These are phyloP conservation scores for Irpex sp. DNA, from an alignment of 1,284 basidiomycete species.

Conservation along the genomic window DNA sequence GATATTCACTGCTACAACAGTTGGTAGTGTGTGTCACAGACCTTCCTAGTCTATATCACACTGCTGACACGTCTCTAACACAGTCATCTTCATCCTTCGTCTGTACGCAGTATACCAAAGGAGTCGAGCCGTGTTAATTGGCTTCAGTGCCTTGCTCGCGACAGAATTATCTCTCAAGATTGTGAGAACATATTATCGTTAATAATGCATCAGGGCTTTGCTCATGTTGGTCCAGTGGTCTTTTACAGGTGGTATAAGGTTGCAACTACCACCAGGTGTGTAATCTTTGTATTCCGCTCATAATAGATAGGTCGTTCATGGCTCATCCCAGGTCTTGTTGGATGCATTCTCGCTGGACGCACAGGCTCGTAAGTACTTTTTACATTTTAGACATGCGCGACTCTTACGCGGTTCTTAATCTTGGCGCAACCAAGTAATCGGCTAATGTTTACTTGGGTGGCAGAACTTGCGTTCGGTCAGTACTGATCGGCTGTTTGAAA, in stretches of 20 bases:
- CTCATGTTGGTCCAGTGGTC: constrained; percentile 18
- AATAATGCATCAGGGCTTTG: background rate
- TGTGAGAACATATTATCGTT: too few species aligned
- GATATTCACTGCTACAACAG: too few species aligned
- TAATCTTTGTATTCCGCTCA: background rate
- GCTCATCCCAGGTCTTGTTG: background rate
- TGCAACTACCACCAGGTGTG: constrained; percentile 23
- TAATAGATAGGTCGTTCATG: background rate
- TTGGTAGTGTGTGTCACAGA: too few species aligned
- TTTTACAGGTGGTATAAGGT: constrained; percentile 22
- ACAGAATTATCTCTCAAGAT: too few species aligned
- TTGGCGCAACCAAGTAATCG: constrained; percentile 15
- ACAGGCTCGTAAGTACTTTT: too few species aligned
- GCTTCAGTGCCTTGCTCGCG: too few species aligned
- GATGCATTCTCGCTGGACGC: too few species aligned
- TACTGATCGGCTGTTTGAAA: background rate
- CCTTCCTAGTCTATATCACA: too few species aligned
- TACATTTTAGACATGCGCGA: background rate
- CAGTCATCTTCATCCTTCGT: too few species aligned
- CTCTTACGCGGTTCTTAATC: background rate
- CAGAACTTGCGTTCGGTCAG: constrained; percentile 25
- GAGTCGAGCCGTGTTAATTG: too few species aligned
- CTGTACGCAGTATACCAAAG: too few species aligned
- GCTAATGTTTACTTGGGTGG: constrained; percentile 26
- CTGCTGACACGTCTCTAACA: too few species aligned